Evolutionary conservation across 176 grass and related monocot species (phyloP).

Genomic region (Aegilops bicornis): DNA sequence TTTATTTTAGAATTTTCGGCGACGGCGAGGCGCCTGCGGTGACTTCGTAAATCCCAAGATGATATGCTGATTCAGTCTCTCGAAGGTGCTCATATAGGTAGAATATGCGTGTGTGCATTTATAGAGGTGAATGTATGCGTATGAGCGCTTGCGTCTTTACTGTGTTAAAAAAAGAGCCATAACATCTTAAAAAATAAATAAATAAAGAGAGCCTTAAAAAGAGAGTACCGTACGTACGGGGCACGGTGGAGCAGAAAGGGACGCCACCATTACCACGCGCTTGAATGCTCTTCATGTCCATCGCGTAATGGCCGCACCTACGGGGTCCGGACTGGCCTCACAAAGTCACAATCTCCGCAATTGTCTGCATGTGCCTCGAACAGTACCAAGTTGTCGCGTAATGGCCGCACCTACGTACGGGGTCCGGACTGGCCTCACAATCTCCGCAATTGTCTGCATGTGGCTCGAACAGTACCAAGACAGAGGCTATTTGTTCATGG

Average conservation of each 20-base stretch:
- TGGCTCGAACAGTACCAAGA: neutral
- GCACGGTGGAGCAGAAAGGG: neutral
- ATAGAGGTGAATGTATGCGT: no score
- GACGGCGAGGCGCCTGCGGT: no score
- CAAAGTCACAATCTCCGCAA: neutral
- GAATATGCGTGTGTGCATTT: fast-evolving
- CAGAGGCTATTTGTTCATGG: neutral
- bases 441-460: neutral
- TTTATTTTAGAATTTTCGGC: no score
- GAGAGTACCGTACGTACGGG: neutral
- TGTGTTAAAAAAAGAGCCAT: no score
- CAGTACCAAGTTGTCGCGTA: neutral
- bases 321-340: neutral
- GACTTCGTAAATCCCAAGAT: no score
- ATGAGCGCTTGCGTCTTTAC: no score
- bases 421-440: neutral
- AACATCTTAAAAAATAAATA: no score
- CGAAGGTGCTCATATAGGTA: no score
- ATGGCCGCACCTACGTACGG: no score
- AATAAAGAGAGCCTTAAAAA: neutral
- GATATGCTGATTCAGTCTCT: no score
- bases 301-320: neutral
- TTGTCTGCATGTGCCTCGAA: neutral
- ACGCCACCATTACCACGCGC: neutral
- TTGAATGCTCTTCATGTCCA: neutral